phyloP scores from a whole-genome alignment of 1,284 basidiomycete species.

The Cryptococcus sp. region DNA sequence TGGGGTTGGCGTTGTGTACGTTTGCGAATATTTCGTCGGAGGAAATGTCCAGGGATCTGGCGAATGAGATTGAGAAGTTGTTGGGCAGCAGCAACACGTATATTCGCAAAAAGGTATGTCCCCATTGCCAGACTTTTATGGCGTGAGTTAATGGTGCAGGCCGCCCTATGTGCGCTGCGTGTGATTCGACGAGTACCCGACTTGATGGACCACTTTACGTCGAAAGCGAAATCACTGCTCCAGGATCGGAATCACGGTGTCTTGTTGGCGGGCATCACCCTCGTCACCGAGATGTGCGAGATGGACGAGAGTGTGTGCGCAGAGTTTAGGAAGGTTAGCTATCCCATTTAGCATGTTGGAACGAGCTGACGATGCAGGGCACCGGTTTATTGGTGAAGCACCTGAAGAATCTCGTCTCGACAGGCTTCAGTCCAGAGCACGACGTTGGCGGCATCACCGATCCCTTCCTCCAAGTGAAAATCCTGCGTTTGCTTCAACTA shows the following conservation, averaged over 20 bases:
- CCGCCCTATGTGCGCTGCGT: conserved; percentile 91
- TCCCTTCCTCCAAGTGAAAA: conserved; percentile 96
- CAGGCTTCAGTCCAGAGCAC: conserved; percentile 97
- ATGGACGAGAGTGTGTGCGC: conserved; percentile 67
- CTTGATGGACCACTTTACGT: conserved; percentile 85
- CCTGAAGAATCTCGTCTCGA: conserved; percentile 90
- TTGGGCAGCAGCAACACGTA: conserved; percentile 97
- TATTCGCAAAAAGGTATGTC: conserved; percentile 88
- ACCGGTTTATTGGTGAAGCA: conserved; percentile 92
- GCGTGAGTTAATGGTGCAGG: conserved; percentile 51
- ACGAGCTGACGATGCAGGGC: conserved; percentile 52
- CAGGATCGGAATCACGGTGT: conserved; percentile 98
- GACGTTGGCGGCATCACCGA: conserved; percentile 99
- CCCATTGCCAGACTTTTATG: neutral
- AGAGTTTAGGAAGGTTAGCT: conserved; percentile 77
- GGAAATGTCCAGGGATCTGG: conserved; percentile 95
- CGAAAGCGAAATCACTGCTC: conserved; percentile 82
- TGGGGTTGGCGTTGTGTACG: conserved; percentile 93
- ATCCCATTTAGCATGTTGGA: neutral
- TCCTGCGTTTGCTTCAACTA: conserved; percentile 84
- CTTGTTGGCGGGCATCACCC: conserved; percentile 83
- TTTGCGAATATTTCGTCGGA: conserved; percentile 99
- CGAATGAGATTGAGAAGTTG: conserved; percentile 95
- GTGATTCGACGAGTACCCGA: conserved; percentile 97
- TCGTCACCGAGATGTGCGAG: conserved; percentile 92